phyloP scores from a whole-genome alignment of 2,329 filamentous ascomycete genomes.

The Exophiala xenobiotica region DNA sequence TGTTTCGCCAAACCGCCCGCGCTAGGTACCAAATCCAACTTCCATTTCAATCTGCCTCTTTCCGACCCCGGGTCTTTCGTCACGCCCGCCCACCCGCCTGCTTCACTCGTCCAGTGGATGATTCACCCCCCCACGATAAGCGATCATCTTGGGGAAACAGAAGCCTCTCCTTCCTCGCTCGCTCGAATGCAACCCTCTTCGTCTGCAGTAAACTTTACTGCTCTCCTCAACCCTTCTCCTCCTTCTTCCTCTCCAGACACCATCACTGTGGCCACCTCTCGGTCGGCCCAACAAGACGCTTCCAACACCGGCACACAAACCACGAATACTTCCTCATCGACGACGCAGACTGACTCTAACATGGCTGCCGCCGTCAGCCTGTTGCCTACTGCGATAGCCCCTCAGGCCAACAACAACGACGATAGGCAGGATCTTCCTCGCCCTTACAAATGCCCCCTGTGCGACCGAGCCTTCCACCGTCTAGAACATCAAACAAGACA shows the following conservation, averaged over 20 bases:
- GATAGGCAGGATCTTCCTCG: constrained; percentile 78
- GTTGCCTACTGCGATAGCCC: constrained; percentile 46
- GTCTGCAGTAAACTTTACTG: constrained; percentile 32
- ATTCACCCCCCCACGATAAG: constrained; percentile 30
- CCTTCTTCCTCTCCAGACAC: constrained; percentile 25
- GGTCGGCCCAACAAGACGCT: constrained; percentile 24
- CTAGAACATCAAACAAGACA: constrained; percentile 90
- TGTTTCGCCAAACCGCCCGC: constrained; percentile 15
- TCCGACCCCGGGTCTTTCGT: constrained; percentile 26
- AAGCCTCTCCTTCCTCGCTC: constrained; percentile 13
- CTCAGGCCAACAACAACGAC: constrained; percentile 59
- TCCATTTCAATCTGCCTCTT: constrained; percentile 19
- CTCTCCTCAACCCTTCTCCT: constrained; percentile 29
- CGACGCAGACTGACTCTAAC: constrained; percentile 33
- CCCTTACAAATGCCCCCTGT: constrained; percentile 97
- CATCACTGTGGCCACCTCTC: constrained; percentile 9
- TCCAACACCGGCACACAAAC: constrained; percentile 31
- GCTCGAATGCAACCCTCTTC: constrained; percentile 32
- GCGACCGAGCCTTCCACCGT: constrained; percentile 97
- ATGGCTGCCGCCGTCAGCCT: constrained; percentile 48
- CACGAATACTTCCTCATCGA: constrained; percentile 5
- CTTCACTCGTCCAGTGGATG: constrained; percentile 18
- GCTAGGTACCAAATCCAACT: constrained; percentile 16
- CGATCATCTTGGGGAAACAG: constrained; percentile 26
- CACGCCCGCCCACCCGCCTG: constrained; percentile 13